Conservation (phyloP, 371 early-diverging fungal species). For the Actinomortierella wolfii region DNA sequence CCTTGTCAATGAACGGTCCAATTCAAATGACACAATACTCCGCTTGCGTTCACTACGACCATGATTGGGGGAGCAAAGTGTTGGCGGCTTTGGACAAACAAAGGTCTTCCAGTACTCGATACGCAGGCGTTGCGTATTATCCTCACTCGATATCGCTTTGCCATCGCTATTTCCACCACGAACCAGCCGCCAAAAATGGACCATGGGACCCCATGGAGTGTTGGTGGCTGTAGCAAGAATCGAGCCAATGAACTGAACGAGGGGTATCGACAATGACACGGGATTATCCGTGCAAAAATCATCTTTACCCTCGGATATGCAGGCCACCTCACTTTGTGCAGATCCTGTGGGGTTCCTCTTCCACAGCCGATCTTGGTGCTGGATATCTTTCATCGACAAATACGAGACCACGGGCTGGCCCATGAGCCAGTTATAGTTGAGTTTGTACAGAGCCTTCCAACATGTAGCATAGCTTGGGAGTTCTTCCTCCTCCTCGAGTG, state of each 20-base stretch:
- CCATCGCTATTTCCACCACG: too few relatives aligned
- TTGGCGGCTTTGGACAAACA: slow-evolving; percentile 1
- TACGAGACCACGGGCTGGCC: slow-evolving; percentile 28
- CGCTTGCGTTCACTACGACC: too few relatives aligned
- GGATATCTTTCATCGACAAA: slow-evolving; percentile 14
- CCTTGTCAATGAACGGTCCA: too few relatives aligned
- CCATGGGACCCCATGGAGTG: slow-evolving; percentile 9
- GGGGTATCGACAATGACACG: too few relatives aligned
- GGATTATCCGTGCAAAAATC: too few relatives aligned
- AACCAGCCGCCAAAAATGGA: slow-evolving; percentile 27
- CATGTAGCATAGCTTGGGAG: slow-evolving; percentile 1
- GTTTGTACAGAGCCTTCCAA: slow-evolving; percentile 12
- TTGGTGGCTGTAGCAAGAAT: slow-evolving; percentile 5
- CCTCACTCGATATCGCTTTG: too few relatives aligned
- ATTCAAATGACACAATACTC: too few relatives aligned
- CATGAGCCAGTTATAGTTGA: slow-evolving; percentile 36
- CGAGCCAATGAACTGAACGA: slow-evolving; percentile 24
- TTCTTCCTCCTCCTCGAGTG: slow-evolving; percentile 5
- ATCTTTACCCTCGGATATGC: too few relatives aligned
- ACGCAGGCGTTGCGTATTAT: too few relatives aligned
- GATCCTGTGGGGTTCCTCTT: too few relatives aligned
- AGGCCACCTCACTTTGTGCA: too few relatives aligned
- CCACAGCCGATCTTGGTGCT: slow-evolving; percentile 10
- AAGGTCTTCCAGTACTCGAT: slow-evolving; percentile 31
- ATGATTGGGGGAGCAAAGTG: too few relatives aligned